phyloP scores from a whole-genome alignment of 2,329 filamentous ascomycete species.

The Monilinia fructicola region DNA sequence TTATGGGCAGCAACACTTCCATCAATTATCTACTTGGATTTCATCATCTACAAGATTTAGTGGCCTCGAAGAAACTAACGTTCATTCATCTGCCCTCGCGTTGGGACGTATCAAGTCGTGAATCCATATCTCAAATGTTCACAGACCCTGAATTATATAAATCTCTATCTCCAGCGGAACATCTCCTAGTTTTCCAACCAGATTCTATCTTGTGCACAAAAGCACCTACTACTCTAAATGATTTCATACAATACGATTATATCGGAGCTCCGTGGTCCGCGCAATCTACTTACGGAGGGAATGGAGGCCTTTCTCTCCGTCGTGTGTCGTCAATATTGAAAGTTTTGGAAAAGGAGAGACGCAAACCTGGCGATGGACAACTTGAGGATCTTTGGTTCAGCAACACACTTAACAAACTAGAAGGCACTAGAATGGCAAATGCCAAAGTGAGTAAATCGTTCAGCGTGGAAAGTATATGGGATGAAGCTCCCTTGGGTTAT shows the following conservation, averaged over 20 bases:
- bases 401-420: conserved; percentile 48
- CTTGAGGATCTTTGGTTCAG: conserved; percentile 59
- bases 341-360: conserved; percentile 50
- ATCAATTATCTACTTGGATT: conserved; percentile 45
- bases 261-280: conserved; percentile 45
- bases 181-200: conserved; percentile 56
- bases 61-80: conserved; percentile 18
- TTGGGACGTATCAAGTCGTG: conserved; percentile 42
- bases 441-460: conserved; percentile 45
- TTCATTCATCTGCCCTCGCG: conserved; percentile 18
- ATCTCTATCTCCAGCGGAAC: conserved; percentile 51
- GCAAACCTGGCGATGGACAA: conserved; percentile 49
- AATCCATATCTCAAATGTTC: conserved; percentile 54
- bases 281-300: conserved; percentile 47
- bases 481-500: conserved; percentile 54
- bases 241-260: conserved; percentile 41
- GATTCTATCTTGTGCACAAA: conserved; percentile 59
- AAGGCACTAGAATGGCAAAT: conserved; percentile 50
- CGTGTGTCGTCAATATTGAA: conserved; percentile 52
- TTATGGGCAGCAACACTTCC: conserved; percentile 50
- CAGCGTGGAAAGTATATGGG: conserved; percentile 51
- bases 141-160: conserved; percentile 53
- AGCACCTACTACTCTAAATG: conserved; percentile 43
- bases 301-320: conserved; percentile 55
- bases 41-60: conserved; percentile 46